Conservation (phyloP, 352 stramenopile genomes). For the Pythium phragmitis region DNA sequence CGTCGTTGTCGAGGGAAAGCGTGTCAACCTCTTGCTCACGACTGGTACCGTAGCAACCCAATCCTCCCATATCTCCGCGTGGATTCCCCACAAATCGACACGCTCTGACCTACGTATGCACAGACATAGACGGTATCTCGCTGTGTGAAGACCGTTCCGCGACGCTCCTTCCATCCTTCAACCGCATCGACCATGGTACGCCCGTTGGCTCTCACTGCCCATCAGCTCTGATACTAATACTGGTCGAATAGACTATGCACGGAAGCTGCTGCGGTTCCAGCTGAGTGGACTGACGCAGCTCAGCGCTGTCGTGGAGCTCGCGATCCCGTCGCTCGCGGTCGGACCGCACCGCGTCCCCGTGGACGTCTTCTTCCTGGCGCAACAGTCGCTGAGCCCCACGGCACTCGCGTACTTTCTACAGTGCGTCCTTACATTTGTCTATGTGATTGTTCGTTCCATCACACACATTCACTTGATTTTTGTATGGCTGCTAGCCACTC, state of each 20-base stretch:
- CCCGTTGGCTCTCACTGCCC: background rate
- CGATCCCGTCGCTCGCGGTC: constrained; percentile 34
- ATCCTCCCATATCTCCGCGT: background rate
- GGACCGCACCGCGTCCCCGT: constrained; percentile 25
- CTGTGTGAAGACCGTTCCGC: constrained; percentile 35
- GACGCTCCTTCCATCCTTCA: background rate
- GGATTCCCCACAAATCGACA: background rate
- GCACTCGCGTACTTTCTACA: constrained; percentile 53
- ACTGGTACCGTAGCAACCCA: constrained; percentile 27
- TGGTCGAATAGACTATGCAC: constrained; percentile 45
- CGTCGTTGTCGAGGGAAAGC: constrained; percentile 32
- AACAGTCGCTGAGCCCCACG: constrained; percentile 42
- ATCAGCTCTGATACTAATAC: background rate
- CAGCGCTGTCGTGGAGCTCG: constrained; percentile 24
- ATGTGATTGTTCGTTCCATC: too few species aligned
- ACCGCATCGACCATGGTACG: constrained; percentile 41
- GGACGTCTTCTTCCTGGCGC: constrained; percentile 41
- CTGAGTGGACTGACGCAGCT: constrained; percentile 37
- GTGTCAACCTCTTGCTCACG: constrained; percentile 41
- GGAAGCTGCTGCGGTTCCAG: constrained; percentile 50
- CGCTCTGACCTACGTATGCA: background rate
- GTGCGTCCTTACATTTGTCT: constrained; percentile 8
- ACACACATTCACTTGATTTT: background rate
- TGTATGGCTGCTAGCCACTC: constrained; percentile 26
- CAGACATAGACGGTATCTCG: constrained; percentile 41